Percentiles rank a stretch among this genome's conserved stretches.
phyloP scores from a whole-genome alignment of 73 alveolate species.

The Breviolum minutum region DNA sequence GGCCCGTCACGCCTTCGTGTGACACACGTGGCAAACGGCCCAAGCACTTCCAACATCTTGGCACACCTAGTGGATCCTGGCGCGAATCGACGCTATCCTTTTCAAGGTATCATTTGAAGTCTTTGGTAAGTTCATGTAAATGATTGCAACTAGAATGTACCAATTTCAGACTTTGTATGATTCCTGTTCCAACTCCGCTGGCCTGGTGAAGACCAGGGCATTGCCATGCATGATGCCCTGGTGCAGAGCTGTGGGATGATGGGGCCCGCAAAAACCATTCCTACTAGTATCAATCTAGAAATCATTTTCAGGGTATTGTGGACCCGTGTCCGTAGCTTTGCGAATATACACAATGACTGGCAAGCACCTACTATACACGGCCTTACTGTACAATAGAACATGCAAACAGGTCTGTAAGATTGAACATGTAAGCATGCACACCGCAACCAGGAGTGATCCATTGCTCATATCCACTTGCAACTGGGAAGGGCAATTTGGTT shows the following conservation, averaged over 20 bases:
- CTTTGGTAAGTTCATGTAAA: not conserved
- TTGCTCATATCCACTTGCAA: too few relatives aligned
- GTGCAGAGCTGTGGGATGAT: not conserved
- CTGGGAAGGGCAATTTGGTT: too few relatives aligned
- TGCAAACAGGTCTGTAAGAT: too few relatives aligned
- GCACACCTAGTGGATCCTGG: constrained; percentile 37
- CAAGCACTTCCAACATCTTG: constrained; percentile 42
- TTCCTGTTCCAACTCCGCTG: not conserved
- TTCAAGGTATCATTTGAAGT: not conserved
- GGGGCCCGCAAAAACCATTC: not conserved
- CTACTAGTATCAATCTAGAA: not conserved
- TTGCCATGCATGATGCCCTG: constrained; percentile 12
- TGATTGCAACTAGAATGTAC: not conserved
- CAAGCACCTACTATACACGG: too few relatives aligned
- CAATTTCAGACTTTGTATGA: not conserved
- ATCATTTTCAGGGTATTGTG: not conserved
- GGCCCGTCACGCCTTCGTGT: constrained; percentile 14
- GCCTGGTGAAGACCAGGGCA: constrained; percentile 42
- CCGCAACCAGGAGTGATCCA: too few relatives aligned
- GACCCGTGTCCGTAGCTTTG: not conserved
- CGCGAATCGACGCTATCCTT: not conserved
- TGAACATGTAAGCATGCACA: too few relatives aligned
- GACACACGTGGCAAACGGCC: constrained; percentile 12
- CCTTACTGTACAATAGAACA: too few relatives aligned
- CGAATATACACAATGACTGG: too few relatives aligned